Base-by-base conservation (phyloP, 2,329 filamentous ascomycete genomes). In the Pseudocercospora macadamiae region DNA sequence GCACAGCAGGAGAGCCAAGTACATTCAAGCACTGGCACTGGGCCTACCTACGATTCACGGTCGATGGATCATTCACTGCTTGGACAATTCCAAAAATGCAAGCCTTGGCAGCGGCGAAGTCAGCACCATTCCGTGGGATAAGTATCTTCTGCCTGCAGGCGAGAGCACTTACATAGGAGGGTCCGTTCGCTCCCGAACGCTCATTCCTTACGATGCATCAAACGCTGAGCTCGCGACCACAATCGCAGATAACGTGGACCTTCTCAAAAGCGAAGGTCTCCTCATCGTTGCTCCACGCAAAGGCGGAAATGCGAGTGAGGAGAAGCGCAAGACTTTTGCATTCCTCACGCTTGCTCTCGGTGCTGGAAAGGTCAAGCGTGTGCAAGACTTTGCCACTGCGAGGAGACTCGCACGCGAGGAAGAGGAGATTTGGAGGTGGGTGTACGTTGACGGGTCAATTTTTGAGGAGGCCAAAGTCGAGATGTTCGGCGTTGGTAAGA, bases 11-110 rank as follows among this genome's bases (percentile, higher is more conserved):
- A 92, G 91, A 63, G 85, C 87, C 51, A 99, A 97, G 72, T 97
- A 95, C 73, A 90, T 97, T 82, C 93, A 97, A 76, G 95, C 95
- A 0, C 83, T 99, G 2, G 93, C 95, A 0, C 83, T 99, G 0
- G 91, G 91, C 0, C 76, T 99, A 0, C 95, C 95, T 0, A 96
- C 93, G 68, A 80, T 99, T 1, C 89, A 91, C 4, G 83, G 86
- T 4, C 87, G 88, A 55, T 99, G 95, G 93, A 79, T 96, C 48
- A 81, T 84, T 23, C 83, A 89, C 51, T 96, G 90, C 62, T 74
- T 93, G 18, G 60, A 66, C 12, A n/a, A 49, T 2, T 25, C 54
- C 9, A 63, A 57, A 47, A 69, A 70, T 26, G 34, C 32, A 3
- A 54, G 32, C 12, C 47, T 49, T 2, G 39, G 42, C n/a, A 54